Evolutionary conservation across 2,329 filamentous ascomycete genomes (phyloP).

Genomic region (Penicillium hordei): DNA sequence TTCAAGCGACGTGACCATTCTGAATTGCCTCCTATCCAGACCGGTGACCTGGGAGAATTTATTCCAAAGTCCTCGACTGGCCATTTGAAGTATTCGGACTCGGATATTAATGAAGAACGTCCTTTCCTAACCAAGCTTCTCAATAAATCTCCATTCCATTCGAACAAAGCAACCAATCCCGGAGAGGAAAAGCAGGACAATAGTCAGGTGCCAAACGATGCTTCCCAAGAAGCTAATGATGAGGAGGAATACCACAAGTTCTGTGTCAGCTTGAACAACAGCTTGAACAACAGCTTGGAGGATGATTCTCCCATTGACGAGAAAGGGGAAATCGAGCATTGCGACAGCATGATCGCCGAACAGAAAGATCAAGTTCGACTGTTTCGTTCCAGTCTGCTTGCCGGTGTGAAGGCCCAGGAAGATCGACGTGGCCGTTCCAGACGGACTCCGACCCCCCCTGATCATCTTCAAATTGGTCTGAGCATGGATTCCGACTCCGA

Average conservation of each 20-base stretch:
- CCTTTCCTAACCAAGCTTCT: not conserved
- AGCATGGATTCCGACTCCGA: not conserved
- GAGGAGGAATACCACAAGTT: not conserved
- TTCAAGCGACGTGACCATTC: not conserved
- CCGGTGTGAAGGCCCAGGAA: not conserved
- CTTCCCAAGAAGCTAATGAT: not conserved
- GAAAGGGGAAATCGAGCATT: not conserved
- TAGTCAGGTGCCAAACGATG: not conserved
- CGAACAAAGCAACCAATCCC: not conserved
- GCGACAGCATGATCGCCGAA: not conserved
- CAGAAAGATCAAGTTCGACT: not conserved
- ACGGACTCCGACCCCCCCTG: not conserved
- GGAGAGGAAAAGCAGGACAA: not conserved
- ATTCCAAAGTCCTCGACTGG: not conserved
- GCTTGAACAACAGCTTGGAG: not conserved
- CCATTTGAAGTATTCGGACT: not conserved
- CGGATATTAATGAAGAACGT: not conserved
- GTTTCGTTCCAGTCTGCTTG: slow-evolving; percentile 1
- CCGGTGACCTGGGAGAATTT: not conserved
- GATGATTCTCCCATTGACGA: not conserved
- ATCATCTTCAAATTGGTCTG: not conserved
- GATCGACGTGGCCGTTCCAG: not conserved
- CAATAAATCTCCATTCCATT: not conserved
- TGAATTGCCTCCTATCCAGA: not conserved
- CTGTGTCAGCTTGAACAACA: not conserved